These are phyloP conservation scores for Betula pendula DNA, from an alignment of 306 rosid genomes.

Conservation along the genomic window DNA sequence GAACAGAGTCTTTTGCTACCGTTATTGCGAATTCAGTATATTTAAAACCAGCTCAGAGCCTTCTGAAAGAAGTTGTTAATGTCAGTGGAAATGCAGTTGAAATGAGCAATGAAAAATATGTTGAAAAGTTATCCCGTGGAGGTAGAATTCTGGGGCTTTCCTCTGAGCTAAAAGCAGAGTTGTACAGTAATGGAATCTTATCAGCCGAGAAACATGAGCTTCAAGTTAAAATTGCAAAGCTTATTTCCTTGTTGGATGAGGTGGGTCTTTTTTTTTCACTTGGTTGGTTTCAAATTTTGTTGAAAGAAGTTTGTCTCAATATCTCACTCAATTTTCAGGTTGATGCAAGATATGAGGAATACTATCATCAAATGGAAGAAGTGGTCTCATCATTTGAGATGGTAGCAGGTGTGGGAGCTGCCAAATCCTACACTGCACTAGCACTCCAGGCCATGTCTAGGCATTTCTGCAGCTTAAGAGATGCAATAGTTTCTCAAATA, in stretches of 20 bases:
- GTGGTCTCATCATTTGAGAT: constrained; percentile 61
- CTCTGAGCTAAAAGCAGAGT: constrained; percentile 59
- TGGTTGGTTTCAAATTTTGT: neutral
- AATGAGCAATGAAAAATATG: constrained; percentile 50
- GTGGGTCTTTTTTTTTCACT: constrained; percentile 31
- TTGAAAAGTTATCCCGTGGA: constrained; percentile 49
- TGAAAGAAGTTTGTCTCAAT: neutral
- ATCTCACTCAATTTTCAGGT: constrained; percentile 46
- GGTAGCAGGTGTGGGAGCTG: constrained; percentile 72
- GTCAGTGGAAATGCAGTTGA: constrained; percentile 57
- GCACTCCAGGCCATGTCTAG: constrained; percentile 89
- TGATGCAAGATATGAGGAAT: constrained; percentile 67
- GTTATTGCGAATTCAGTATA: constrained; percentile 58
- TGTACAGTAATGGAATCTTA: constrained; percentile 49
- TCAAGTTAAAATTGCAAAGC: constrained; percentile 57
- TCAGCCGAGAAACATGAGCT: constrained; percentile 59
- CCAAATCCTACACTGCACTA: constrained; percentile 69
- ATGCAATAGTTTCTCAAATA: constrained; percentile 59
- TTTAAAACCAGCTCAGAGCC: constrained; percentile 64
- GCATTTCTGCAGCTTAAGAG: constrained; percentile 76
- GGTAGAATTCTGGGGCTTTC: constrained; percentile 49
- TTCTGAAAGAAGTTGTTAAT: constrained; percentile 64
- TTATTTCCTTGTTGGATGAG: constrained; percentile 68
- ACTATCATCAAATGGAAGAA: constrained; percentile 78
- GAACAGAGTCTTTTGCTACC: constrained; percentile 46